A percentile compares a stretch with the other conserved stretches of the same genome.
Conservation (phyloP, 495 filamentous ascomycete genomes). For the Tetracladium setigerum region DNA sequence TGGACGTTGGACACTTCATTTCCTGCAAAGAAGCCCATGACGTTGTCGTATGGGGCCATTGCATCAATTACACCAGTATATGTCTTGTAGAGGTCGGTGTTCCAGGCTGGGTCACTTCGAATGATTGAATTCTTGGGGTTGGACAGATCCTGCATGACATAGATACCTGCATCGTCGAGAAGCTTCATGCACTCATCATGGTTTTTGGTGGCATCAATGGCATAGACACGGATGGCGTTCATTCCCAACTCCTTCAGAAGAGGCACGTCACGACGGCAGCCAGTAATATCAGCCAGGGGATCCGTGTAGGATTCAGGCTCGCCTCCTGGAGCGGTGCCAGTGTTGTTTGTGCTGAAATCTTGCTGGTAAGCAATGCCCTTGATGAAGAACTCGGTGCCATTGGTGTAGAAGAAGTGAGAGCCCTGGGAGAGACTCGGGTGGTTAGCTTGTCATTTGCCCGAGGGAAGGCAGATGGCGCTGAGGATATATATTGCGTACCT, state of each 20-base stretch:
- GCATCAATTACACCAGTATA: slow-evolving; percentile 80
- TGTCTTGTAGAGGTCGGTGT: slow-evolving; percentile 67
- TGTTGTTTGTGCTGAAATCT: slow-evolving; percentile 36
- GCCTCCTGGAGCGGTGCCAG: slow-evolving; percentile 23
- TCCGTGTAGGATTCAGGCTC: slow-evolving; percentile 51
- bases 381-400: slow-evolving; percentile 75
- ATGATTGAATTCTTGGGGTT: slow-evolving; percentile 77
- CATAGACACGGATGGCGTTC: slow-evolving; percentile 91
- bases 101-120: slow-evolving; percentile 70
- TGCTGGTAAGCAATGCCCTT: slow-evolving; percentile 85
- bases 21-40: slow-evolving; percentile 92
- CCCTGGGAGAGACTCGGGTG: slow-evolving; percentile 35
- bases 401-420: slow-evolving; percentile 62
- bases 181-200: slow-evolving; percentile 82
- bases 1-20: slow-evolving; percentile 89
- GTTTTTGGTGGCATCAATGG: slow-evolving; percentile 70
- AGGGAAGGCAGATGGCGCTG: neutral
- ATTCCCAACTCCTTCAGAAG: slow-evolving; percentile 66
- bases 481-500: slow-evolving; percentile 22
- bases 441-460: neutral
- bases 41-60: slow-evolving; percentile 72
- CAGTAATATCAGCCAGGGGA: slow-evolving; percentile 61
- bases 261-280: slow-evolving; percentile 80
- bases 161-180: slow-evolving; percentile 82
- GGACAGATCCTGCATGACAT: slow-evolving; percentile 84